Evolutionary conservation across 2,329 filamentous ascomycete species (phyloP), one percentile per base, ranked within the genome.

Genomic region (Lasiodiplodia citricola): DNA sequence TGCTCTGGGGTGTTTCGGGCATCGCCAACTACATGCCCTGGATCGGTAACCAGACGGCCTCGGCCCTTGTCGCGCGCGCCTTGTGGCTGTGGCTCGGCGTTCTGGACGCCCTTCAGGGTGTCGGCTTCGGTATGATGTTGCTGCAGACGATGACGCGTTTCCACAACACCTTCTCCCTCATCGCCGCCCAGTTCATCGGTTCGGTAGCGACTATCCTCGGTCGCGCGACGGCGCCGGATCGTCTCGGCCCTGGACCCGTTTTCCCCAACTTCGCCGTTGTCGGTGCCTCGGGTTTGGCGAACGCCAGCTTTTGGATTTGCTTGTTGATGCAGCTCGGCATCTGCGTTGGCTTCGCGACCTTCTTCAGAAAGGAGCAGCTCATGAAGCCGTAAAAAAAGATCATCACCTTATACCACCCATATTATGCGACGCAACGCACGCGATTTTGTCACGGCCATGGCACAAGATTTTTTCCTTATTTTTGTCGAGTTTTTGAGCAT

Each of bases 11-110:
- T 13, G 87, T 85, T 6, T 87, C 85, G 8, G 85, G 85, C 13
- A 85, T 90, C 70, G 89, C 88, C 3, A 80, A 84, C 35, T 91
- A 86, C 74, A 78, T 91, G 2, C 89, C 89, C 2, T 91, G 88
- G 88, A 86, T 86, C 7, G 87, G 87, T 50, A 80, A 81, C 2
- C 84, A 85, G 21, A 77, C 86, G 0, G 82, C 84, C 8, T 84
- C 86, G 3, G 87, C 89, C 0, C 75, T 91, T 0, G 77, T 88
- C 10, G 86, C 87, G 2, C 82, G 89, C 52, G 80, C 82, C 67
- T 78, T 91, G 4, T 91, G 89, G 89, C 82, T 91, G 13, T 91
- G 89, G 88, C 84, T 91, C 0, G 89, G 89, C 51, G 83, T 90
- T 4, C 81, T 91, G 11, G 89, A 91, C 72, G 84, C 87, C 11